phyloP scores from a whole-genome alignment of 1,284 basidiomycete species.

The Marasmius fiardii region DNA sequence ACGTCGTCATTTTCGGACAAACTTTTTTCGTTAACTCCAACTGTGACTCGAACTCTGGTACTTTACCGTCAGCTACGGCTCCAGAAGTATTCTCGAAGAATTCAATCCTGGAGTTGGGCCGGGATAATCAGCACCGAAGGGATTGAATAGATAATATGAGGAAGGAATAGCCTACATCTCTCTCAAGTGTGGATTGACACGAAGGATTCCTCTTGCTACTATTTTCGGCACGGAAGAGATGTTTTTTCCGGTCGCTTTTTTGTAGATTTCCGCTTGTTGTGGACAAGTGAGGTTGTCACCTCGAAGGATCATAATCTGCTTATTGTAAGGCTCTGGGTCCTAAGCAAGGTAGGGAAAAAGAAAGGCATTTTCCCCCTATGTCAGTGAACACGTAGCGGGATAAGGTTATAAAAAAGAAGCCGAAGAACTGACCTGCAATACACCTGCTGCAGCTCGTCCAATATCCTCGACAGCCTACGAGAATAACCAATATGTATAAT shows the following conservation, averaged over 20 bases:
- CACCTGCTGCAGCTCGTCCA: slow-evolving; percentile 30
- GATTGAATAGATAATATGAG: neutral
- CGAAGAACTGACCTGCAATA: slow-evolving; percentile 26
- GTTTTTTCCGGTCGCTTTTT: slow-evolving; percentile 27
- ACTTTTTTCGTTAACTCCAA: slow-evolving; percentile 16
- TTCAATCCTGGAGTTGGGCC: slow-evolving; percentile 18
- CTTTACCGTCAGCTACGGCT: slow-evolving; percentile 13
- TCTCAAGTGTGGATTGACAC: slow-evolving; percentile 28
- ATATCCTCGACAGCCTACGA: slow-evolving; percentile 33
- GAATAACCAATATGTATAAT: neutral
- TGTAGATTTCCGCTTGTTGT: slow-evolving; percentile 28
- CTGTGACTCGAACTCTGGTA: slow-evolving; percentile 20
- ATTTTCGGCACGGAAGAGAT: slow-evolving; percentile 27
- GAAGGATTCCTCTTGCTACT: slow-evolving; percentile 24
- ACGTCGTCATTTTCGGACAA: slow-evolving; percentile 24
- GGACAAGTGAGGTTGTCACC: slow-evolving; percentile 29
- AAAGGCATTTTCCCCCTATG: neutral
- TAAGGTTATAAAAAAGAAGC: neutral
- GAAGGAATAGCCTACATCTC: slow-evolving; percentile 24
- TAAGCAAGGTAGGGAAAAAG: slow-evolving; percentile 7
- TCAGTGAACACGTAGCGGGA: no score
- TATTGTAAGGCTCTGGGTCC: slow-evolving; percentile 23
- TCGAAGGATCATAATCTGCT: slow-evolving; percentile 26
- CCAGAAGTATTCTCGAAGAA: neutral
- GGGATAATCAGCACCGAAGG: slow-evolving; percentile 6